Evolutionary conservation across 495 filamentous ascomycete genomes (phyloP).

Genomic region (Penicillium daleae): DNA sequence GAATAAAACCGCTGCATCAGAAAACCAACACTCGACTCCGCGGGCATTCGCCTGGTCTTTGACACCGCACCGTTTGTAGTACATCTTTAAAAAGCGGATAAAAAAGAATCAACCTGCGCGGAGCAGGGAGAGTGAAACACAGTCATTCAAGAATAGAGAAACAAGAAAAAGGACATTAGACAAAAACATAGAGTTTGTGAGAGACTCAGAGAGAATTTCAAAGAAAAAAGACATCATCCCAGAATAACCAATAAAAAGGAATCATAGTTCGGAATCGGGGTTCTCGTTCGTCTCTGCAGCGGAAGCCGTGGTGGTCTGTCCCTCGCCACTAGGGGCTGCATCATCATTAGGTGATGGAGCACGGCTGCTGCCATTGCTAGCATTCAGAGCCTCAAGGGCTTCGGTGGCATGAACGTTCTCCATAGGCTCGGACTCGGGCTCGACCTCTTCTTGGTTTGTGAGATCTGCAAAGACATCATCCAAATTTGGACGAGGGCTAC

Average conservation of each 20-base stretch:
- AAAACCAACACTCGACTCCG: slow-evolving; percentile 18
- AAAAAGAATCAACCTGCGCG: slow-evolving; percentile 5
- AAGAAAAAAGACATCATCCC: slow-evolving; percentile 16
- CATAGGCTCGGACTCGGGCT: slow-evolving; percentile 43
- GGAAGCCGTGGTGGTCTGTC: neutral
- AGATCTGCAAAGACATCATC: slow-evolving; percentile 54
- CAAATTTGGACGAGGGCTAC: slow-evolving; percentile 48
- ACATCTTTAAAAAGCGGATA: slow-evolving; percentile 25
- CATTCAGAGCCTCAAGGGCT: slow-evolving; percentile 49
- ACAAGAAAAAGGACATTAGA: slow-evolving; percentile 10
- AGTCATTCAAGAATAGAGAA: slow-evolving; percentile 10
- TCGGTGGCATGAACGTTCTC: slow-evolving; percentile 53
- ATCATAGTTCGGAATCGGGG: slow-evolving; percentile 21
- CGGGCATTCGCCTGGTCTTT: slow-evolving; percentile 24
- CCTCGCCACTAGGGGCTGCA: slow-evolving; percentile 7
- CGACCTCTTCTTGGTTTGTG: slow-evolving; percentile 51
- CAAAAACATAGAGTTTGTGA: slow-evolving; percentile 1
- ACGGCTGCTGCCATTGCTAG: slow-evolving; percentile 41
- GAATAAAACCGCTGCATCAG: slow-evolving; percentile 16
- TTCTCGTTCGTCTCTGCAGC: slow-evolving; percentile 5
- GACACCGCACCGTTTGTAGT: slow-evolving; percentile 19
- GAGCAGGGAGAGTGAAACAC: slow-evolving; percentile 9
- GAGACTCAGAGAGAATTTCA: slow-evolving; percentile 4
- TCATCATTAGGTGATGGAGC: slow-evolving; percentile 28
- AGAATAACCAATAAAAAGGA: slow-evolving; percentile 1